phyloP scores from a whole-genome alignment of 805 yeast species.

The Torulaspora quercuum region DNA sequence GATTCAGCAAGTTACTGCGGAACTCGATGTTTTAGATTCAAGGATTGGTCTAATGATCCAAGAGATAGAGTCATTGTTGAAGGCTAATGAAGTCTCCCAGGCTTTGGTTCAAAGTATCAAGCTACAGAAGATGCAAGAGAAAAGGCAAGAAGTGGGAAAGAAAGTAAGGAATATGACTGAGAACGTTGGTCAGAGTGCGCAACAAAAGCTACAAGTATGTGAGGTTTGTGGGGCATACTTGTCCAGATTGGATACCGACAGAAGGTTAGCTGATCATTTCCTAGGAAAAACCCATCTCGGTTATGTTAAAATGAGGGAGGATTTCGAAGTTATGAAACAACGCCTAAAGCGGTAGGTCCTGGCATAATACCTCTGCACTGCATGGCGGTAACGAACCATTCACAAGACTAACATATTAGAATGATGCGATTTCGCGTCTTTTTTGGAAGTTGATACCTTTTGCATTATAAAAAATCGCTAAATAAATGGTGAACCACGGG shows the following conservation, averaged over 20 bases:
- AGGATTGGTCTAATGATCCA: conserved; percentile 62
- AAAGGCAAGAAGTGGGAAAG: conserved; percentile 52
- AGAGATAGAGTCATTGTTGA: conserved; percentile 55
- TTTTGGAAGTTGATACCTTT: too few species aligned
- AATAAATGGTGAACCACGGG: too few species aligned
- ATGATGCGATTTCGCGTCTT: too few species aligned
- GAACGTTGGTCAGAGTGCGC: conserved; percentile 77
- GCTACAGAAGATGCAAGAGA: conserved; percentile 44
- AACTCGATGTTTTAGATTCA: conserved; percentile 58
- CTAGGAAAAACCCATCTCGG: conserved; percentile 84
- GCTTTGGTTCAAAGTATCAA: conserved; percentile 49
- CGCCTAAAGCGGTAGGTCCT: conserved; percentile 5
- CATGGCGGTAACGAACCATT: too few species aligned
- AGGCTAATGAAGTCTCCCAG: conserved; percentile 48
- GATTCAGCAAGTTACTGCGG: conserved; percentile 51
- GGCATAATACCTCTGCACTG: neutral
- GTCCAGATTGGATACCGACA: conserved; percentile 79
- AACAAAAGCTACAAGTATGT: conserved; percentile 88
- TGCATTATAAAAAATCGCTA: too few species aligned
- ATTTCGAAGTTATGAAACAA: conserved; percentile 29
- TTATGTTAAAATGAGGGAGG: conserved; percentile 69
- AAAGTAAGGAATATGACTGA: conserved; percentile 61
- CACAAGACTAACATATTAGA: too few species aligned
- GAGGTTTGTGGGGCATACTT: conserved; percentile 85
- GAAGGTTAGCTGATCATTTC: conserved; percentile 86